Evolutionary conservation across 164 flowering plant genomes (phyloP).

Genomic region (Warburgia ugandensis): DNA sequence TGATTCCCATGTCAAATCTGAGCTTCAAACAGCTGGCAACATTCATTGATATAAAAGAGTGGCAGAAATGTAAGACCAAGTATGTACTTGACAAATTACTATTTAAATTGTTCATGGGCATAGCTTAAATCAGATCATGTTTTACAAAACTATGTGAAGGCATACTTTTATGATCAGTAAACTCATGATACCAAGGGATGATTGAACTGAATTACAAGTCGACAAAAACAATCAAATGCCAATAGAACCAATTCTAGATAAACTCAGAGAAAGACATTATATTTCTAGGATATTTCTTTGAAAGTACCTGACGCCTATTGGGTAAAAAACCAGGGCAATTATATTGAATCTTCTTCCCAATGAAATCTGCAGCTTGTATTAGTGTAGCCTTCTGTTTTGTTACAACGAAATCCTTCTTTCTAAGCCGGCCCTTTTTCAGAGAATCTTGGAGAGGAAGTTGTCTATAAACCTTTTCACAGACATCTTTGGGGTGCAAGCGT

Average conservation of each 20-base stretch:
- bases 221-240: neutral
- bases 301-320: constrained; percentile 80
- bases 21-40: too few species aligned
- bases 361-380: constrained; percentile 66
- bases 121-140: too few species aligned
- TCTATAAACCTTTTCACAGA: constrained; percentile 86
- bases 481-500: constrained; percentile 86
- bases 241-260: neutral
- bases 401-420: constrained; percentile 59
- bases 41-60: too few species aligned
- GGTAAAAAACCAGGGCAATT: constrained; percentile 83
- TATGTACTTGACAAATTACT: too few species aligned
- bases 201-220: too few species aligned
- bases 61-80: too few species aligned
- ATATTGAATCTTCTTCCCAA: constrained; percentile 89
- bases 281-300: too few species aligned
- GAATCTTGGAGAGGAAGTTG: constrained; percentile 87
- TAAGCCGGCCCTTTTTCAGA: constrained; percentile 53
- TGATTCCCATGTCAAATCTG: too few species aligned
- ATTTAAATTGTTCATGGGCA: too few species aligned
- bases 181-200: too few species aligned
- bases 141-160: too few species aligned
- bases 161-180: too few species aligned
- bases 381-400: constrained; percentile 74
- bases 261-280: neutral